These are phyloP conservation scores for Penicillium olsonii DNA, from an alignment of 2,329 filamentous ascomycete species.

Conservation along the genomic window DNA sequence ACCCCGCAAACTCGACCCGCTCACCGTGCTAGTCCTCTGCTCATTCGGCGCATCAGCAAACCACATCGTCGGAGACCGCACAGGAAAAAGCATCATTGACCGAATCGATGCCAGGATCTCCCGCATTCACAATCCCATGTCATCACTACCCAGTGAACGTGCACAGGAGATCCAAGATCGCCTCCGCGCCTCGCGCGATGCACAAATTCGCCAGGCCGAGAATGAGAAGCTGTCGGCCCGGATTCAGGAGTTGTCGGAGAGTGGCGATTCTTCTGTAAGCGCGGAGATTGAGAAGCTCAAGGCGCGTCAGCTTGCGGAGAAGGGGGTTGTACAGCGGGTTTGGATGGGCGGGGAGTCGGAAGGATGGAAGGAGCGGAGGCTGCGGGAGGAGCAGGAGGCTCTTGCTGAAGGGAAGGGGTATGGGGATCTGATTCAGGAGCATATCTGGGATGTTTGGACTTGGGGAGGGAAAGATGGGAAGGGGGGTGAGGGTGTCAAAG, in stretches of 20 bases:
- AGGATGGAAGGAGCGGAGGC: constrained; percentile 46
- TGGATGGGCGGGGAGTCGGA: constrained; percentile 46
- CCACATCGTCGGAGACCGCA: constrained; percentile 40
- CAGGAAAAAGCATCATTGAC: constrained; percentile 38
- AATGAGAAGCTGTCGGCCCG: constrained; percentile 19
- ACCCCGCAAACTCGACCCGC: constrained; percentile 41
- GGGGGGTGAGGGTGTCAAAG: constrained; percentile 20
- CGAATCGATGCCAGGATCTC: constrained; percentile 31
- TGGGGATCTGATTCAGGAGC: constrained; percentile 47
- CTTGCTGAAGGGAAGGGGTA: constrained; percentile 47
- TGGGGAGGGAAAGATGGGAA: constrained; percentile 33
- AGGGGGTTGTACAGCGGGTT: constrained; percentile 34
- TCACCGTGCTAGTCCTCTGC: constrained; percentile 39
- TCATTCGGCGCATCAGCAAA: constrained; percentile 44
- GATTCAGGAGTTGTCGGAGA: constrained; percentile 30
- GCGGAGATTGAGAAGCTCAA: constrained; percentile 39
- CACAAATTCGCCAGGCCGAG: constrained; percentile 19
- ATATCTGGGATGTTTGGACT: constrained; percentile 51
- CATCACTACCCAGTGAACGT: constrained; percentile 34
- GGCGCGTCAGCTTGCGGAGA: constrained; percentile 30
- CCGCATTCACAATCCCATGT: constrained; percentile 16
- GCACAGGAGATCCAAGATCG: constrained; percentile 36
- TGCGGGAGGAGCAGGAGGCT: constrained; percentile 46
- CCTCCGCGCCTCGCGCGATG: constrained; percentile 28
- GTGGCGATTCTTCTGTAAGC: constrained; percentile 15